Evolutionary conservation across 2,329 filamentous ascomycete species (phyloP), one percentile per base, ranked within the genome.

Genomic region (Alternaria gaisen): DNA sequence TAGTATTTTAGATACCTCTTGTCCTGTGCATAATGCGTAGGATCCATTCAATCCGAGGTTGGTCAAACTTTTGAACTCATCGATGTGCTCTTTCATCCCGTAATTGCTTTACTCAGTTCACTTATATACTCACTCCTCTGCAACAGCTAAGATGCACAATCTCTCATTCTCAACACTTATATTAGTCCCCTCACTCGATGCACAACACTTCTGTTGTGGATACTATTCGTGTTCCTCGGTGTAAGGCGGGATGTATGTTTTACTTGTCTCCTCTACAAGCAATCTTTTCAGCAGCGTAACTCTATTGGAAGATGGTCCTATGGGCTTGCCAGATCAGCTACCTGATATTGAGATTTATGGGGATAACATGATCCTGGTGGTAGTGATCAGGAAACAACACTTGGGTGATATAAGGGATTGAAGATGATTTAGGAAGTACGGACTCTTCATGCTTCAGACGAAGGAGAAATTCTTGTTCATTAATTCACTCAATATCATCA

Each of bases 311-410:
- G 46, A 48, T 24, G 12, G 46, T 12, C 30, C 30, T 0, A n/a
- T 4, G 7, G 46, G 46, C 18, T 34, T 34, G 46, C 18, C 28
- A 6, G 8, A 6, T 0, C 28, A 48, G 30, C 46, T 48, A 3
- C 46, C 46, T 6, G 18, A 48, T 11, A n/a, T n/a, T 11, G 4
- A 48, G 18, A 12, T 36, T 20, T 36, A 48, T 3, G 2, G 18
- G 4, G 14, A 20, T 20, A 0, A 24, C 1, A 1, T 24, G 6
- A n/a, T 34, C 14, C 2, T 3, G 0, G 24, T 26, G 24, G 24
- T 26, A 26, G 24, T 7, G 24, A 26, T 26, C 24, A 20, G 7
- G 18, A 26, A 34, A 48, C 18, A 28, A 0, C 6, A 47, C n/a
- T 22, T 5, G 44, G 26, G 36, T 6, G 36, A 40, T 40, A 20